phyloP scores from a whole-genome alignment of 1,284 basidiomycete species.

The Ustilago curta region DNA sequence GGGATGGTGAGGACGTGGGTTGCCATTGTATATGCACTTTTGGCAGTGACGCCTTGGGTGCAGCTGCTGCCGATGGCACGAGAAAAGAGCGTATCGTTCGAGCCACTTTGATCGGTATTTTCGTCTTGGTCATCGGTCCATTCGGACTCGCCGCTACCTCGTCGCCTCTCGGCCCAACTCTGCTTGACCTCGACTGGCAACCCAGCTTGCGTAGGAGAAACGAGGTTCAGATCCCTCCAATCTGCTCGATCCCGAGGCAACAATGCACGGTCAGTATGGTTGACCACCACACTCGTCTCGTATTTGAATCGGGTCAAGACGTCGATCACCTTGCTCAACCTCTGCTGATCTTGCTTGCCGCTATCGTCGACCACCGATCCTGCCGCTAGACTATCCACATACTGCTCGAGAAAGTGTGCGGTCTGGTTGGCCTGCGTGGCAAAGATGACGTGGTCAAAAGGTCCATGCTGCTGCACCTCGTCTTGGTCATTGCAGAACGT shows the following conservation, averaged over 20 bases:
- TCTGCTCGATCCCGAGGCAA: conserved; percentile 33
- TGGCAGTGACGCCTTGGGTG: neutral
- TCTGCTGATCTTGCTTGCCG: neutral
- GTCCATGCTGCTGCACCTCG: conserved; percentile 28
- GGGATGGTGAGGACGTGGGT: conserved; percentile 51
- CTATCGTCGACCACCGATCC: neutral
- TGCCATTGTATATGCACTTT: conserved; percentile 53
- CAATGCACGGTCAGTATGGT: conserved; percentile 52
- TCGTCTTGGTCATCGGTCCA: conserved; percentile 9
- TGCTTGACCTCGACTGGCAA: neutral
- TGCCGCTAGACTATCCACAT: conserved; percentile 8
- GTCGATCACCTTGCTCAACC: conserved; percentile 15
- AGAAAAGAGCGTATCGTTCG: conserved; percentile 6
- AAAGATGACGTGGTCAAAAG: conserved; percentile 63
- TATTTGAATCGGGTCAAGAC: conserved; percentile 35
- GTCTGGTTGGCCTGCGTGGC: conserved; percentile 66
- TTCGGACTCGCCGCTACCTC: neutral
- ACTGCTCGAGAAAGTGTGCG: conserved; percentile 40
- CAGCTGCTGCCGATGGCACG: neutral
- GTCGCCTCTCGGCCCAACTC: neutral
- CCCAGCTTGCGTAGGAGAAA: conserved; percentile 17
- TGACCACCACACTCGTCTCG: conserved; percentile 51
- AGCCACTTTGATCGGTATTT: neutral
- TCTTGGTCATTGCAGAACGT: conserved; percentile 10
- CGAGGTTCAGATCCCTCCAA: conserved; percentile 61